phyloP scores from a whole-genome alignment of 2,329 filamentous ascomycete genomes.

The Xylariales sp. region DNA sequence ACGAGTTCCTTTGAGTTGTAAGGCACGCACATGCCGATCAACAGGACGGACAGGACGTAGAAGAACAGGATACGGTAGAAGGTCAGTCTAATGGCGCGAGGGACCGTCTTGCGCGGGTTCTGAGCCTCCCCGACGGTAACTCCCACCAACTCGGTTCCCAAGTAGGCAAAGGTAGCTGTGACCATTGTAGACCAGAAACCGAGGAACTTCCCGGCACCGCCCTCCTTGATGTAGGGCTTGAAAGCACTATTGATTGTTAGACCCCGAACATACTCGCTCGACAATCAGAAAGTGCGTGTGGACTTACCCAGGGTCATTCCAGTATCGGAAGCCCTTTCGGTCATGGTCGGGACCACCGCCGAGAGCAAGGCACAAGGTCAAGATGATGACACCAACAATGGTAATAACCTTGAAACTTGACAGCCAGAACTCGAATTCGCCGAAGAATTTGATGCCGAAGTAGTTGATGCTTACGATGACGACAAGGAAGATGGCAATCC shows the following conservation, averaged over 20 bases:
- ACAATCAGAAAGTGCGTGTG: not conserved
- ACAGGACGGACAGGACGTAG: conserved; percentile 68
- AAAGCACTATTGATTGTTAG: conserved; percentile 37
- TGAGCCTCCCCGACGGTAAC: conserved; percentile 76
- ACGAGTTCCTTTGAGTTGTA: conserved; percentile 59
- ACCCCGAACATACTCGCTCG: not conserved
- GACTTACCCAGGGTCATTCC: conserved; percentile 52
- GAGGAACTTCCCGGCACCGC: conserved; percentile 48
- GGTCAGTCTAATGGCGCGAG: conserved; percentile 72
- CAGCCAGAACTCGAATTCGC: conserved; percentile 60
- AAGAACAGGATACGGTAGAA: conserved; percentile 81
- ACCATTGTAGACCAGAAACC: conserved; percentile 69
- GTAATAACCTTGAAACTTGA: conserved; percentile 65
- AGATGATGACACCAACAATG: conserved; percentile 61
- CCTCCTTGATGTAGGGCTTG: conserved; percentile 38
- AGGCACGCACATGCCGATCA: conserved; percentile 72
- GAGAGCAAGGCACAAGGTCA: conserved; percentile 58
- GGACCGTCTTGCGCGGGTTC: conserved; percentile 72
- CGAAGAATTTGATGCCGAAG: conserved; percentile 65
- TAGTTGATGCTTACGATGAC: conserved; percentile 63
- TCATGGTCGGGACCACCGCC: conserved; percentile 62
- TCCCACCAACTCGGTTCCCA: conserved; percentile 72
- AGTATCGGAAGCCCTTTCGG: conserved; percentile 62
- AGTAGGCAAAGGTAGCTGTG: conserved; percentile 73
- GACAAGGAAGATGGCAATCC: conserved; percentile 67